A percentile compares a stretch with the other conserved stretches of the same genome.
phyloP scores from a whole-genome alignment of 441 rosid species.

The Arabidopsis lyrata region DNA sequence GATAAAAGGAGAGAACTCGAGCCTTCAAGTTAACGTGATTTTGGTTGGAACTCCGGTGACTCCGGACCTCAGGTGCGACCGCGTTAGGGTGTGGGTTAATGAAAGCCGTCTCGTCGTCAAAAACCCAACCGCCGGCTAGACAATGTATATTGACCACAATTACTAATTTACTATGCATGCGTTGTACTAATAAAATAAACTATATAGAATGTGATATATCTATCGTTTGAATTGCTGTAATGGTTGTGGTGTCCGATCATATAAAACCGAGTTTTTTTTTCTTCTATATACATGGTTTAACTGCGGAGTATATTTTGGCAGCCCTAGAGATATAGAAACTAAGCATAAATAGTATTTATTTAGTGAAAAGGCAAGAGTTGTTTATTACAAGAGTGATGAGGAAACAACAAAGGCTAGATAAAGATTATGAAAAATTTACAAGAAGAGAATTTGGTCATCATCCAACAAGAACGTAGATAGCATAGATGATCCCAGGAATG shows the following conservation, averaged over 20 bases:
- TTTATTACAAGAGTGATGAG: constrained; percentile 16
- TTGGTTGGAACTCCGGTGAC: constrained; percentile 42
- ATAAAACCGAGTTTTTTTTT: background rate
- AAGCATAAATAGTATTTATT: constrained; percentile 1
- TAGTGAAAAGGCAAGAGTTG: background rate
- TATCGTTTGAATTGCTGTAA: constrained; percentile 2
- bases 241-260: background rate
- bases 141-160: background rate
- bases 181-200: background rate
- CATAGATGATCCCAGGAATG: constrained; percentile 90
- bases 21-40: constrained; percentile 42
- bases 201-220: background rate
- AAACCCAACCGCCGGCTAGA: constrained; percentile 26
- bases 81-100: constrained; percentile 58
- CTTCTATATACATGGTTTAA: background rate
- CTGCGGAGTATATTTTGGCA: background rate
- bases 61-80: constrained; percentile 43
- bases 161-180: background rate
- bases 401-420: constrained; percentile 12
- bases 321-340: background rate
- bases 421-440: constrained; percentile 38
- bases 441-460: constrained; percentile 33
- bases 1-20: constrained; percentile 46
- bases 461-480: constrained; percentile 80
- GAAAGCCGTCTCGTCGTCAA: constrained; percentile 29